A percentile compares a stretch with the other conserved stretches of the same genome.
Evolutionary conservation across 805 yeast genomes (phyloP).

Genomic region (baker's yeast (Saccharomyces cerevisiae)): DNA sequence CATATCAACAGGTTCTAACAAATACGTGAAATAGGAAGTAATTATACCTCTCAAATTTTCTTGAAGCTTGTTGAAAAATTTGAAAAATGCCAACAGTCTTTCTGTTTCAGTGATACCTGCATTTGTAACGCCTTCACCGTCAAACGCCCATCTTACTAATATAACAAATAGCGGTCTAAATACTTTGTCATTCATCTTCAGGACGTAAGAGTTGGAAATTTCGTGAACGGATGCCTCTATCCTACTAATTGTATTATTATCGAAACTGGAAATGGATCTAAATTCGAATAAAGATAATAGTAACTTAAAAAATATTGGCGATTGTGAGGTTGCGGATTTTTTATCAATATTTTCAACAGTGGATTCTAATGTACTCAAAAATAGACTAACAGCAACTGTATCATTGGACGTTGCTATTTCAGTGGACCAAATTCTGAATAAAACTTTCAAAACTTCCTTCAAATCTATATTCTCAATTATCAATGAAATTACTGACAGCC

Average conservation of each 20-base stretch:
- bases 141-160: constrained; percentile 85
- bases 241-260: constrained; percentile 65
- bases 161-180: constrained; percentile 89
- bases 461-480: constrained; percentile 62
- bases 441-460: constrained; percentile 50
- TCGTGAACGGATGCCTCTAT: constrained; percentile 70
- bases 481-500: constrained; percentile 53
- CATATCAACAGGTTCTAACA: constrained; percentile 62
- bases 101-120: constrained; percentile 41
- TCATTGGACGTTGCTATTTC: constrained; percentile 30
- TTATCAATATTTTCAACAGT: constrained; percentile 62
- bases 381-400: constrained; percentile 55
- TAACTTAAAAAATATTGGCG: constrained; percentile 60
- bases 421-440: constrained; percentile 55
- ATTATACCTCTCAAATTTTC: constrained; percentile 78
- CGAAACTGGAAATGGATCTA: constrained; percentile 51
- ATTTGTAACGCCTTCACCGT: constrained; percentile 60
- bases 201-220: constrained; percentile 66
- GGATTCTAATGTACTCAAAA: constrained; percentile 56
- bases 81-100: constrained; percentile 68
- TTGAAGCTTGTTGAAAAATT: constrained; percentile 77
- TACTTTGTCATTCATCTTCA: constrained; percentile 87
- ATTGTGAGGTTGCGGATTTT: constrained; percentile 64
- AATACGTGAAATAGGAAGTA: constrained; percentile 79
- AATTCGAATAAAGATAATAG: constrained; percentile 63